These are phyloP conservation scores for Boeremia exigua DNA, from an alignment of 2,329 filamentous ascomycete genomes.

Conservation along the genomic window DNA sequence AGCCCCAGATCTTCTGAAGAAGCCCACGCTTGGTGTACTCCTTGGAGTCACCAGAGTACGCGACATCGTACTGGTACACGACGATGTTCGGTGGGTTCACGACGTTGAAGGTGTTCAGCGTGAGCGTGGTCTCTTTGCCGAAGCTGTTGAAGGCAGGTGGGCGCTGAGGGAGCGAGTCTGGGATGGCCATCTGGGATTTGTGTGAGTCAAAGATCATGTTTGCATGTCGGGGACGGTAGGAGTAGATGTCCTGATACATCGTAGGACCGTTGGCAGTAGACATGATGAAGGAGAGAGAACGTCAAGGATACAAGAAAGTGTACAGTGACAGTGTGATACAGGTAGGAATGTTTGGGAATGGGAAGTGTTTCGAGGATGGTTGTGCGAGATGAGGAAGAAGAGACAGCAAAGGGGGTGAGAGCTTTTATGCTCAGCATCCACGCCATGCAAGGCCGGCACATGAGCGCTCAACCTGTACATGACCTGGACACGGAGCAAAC, in stretches of 20 bases:
- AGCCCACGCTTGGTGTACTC: constrained; percentile 66
- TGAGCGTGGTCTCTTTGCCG: constrained; percentile 50
- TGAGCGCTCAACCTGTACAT: constrained; percentile 2
- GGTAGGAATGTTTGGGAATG: constrained; percentile 6
- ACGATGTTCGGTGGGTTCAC: constrained; percentile 62
- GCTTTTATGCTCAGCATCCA: constrained; percentile 9
- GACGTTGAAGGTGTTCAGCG: constrained; percentile 79
- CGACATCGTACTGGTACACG: constrained; percentile 83
- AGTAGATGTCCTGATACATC: constrained; percentile 20
- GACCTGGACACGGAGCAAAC: not conserved
- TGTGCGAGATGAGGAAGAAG: not conserved
- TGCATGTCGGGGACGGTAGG: constrained; percentile 24
- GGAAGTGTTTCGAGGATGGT: not conserved
- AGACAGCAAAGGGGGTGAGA: not conserved
- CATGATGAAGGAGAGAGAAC: constrained; percentile 17
- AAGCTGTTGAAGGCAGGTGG: constrained; percentile 47
- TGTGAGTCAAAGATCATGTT: constrained; percentile 32
- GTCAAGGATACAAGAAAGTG: not conserved
- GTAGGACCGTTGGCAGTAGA: not conserved
- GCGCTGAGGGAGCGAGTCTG: constrained; percentile 39
- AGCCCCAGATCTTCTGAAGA: constrained; percentile 78
- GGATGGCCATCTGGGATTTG: constrained; percentile 29
- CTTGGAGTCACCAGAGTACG: constrained; percentile 64
- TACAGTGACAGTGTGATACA: constrained; percentile 4
- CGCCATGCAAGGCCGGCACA: not conserved